These are phyloP conservation scores for Neofusicoccum parvum DNA, from an alignment of 2,329 filamentous ascomycete species.

Conservation along the genomic window DNA sequence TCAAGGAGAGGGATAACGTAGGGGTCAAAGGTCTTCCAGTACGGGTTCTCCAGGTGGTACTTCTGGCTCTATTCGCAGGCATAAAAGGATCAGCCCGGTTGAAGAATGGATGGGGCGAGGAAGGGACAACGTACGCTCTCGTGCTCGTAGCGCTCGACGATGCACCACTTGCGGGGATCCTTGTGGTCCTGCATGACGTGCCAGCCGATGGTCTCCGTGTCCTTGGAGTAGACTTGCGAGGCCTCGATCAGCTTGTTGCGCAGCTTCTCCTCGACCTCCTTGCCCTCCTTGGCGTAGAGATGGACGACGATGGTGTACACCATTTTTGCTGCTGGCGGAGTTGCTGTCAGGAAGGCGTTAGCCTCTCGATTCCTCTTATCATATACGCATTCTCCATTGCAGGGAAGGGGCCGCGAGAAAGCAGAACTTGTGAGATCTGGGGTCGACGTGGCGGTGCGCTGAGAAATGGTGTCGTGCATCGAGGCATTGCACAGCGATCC, in stretches of 20 bases:
- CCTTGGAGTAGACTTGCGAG: constrained; percentile 70
- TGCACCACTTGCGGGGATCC: constrained; percentile 70
- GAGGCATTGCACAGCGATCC: too few relatives aligned
- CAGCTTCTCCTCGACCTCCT: constrained; percentile 65
- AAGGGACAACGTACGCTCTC: constrained; percentile 56
- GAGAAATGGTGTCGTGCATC: too few relatives aligned
- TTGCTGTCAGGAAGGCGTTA: not conserved
- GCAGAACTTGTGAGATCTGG: too few relatives aligned
- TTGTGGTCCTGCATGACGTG: constrained; percentile 76
- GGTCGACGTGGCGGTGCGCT: too few relatives aligned
- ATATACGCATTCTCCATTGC: too few relatives aligned
- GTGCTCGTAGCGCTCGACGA: constrained; percentile 72
- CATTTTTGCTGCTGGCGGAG: constrained; percentile 47
- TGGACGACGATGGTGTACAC: constrained; percentile 71
- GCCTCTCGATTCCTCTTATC: not conserved
- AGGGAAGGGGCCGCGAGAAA: too few relatives aligned
- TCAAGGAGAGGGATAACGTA: constrained; percentile 71
- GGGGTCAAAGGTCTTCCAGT: constrained; percentile 76
- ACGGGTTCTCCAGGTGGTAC: constrained; percentile 61
- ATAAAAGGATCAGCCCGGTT: not conserved
- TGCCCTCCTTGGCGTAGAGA: constrained; percentile 69
- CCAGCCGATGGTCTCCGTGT: constrained; percentile 71
- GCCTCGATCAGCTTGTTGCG: constrained; percentile 74
- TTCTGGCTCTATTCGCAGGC: constrained; percentile 37
- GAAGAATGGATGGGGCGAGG: too few relatives aligned